Evolutionary conservation across 768 basidiomycete species (phyloP).

Genomic region (Kwoniella sp.): DNA sequence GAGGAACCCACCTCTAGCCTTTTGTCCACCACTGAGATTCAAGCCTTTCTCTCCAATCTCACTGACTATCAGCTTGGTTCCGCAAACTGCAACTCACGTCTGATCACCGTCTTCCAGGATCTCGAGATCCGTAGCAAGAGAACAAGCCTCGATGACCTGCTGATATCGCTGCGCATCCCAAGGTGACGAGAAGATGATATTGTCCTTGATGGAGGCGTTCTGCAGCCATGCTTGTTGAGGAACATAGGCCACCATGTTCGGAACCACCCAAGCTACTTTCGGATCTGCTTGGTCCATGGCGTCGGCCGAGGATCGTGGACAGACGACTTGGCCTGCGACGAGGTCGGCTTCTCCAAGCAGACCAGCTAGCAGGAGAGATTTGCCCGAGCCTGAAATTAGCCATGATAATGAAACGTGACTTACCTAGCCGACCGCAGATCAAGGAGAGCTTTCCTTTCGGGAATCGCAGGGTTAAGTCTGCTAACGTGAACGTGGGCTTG

Average conservation of each 20-base stretch:
- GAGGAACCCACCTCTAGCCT: slow-evolving; percentile 52
- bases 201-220: slow-evolving; percentile 78
- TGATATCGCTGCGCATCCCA: slow-evolving; percentile 69
- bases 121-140: slow-evolving; percentile 64
- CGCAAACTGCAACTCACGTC: slow-evolving; percentile 58
- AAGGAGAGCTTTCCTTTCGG: slow-evolving; percentile 73
- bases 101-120: slow-evolving; percentile 66
- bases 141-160: slow-evolving; percentile 74
- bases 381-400: slow-evolving; percentile 60
- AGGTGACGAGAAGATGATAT: slow-evolving; percentile 77
- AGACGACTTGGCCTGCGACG: slow-evolving; percentile 70
- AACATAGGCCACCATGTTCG: slow-evolving; percentile 78
- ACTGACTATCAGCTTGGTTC: slow-evolving; percentile 55
- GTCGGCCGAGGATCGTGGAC: slow-evolving; percentile 80
- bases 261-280: slow-evolving; percentile 65
- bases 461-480: slow-evolving; percentile 73
- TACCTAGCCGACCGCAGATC: slow-evolving; percentile 76
- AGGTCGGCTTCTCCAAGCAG: slow-evolving; percentile 85
- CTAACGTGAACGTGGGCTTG: slow-evolving; percentile 68
- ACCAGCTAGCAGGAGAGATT: slow-evolving; percentile 75
- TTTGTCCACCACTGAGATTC: slow-evolving; percentile 56
- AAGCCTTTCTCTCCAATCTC: slow-evolving; percentile 49
- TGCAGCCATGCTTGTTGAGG: slow-evolving; percentile 65
- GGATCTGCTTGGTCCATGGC: slow-evolving; percentile 58
- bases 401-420: not conserved